A percentile compares a stretch with the other conserved stretches of the same genome.
Evolutionary conservation across 106 monocot genomes (phyloP).

Genomic region (Dendrobium huoshanense): DNA sequence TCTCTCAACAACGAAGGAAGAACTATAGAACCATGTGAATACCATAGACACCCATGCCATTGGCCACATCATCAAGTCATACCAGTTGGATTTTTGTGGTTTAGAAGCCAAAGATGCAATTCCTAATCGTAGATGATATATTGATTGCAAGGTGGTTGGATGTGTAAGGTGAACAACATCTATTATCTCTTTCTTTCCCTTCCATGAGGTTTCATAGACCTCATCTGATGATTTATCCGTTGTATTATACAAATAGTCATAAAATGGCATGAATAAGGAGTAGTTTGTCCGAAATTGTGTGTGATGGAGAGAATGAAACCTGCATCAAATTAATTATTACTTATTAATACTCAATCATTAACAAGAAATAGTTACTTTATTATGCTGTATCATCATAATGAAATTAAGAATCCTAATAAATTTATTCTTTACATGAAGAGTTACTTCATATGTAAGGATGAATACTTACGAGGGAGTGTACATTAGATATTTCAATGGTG

Average conservation of each 20-base stretch:
- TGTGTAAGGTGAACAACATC: constrained; percentile 80
- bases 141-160: constrained; percentile 53
- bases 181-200: constrained; percentile 42
- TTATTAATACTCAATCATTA: background rate
- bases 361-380: background rate
- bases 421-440: background rate
- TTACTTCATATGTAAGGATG: background rate
- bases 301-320: constrained; percentile 77
- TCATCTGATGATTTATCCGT: constrained; percentile 54
- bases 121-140: constrained; percentile 56
- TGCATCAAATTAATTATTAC: constrained; percentile 7
- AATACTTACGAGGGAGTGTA: constrained; percentile 86
- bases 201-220: constrained; percentile 44
- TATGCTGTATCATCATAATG: background rate
- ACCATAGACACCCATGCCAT: constrained; percentile 36
- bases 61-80: constrained; percentile 43
- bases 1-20: constrained; percentile 61
- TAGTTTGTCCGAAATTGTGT: constrained; percentile 78
- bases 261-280: constrained; percentile 75
- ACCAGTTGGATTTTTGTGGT: constrained; percentile 54
- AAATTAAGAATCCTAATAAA: background rate
- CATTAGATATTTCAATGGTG: constrained; percentile 84
- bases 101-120: constrained; percentile 64
- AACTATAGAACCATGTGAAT: constrained; percentile 41
- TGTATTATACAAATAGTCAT: constrained; percentile 66